Evolutionary conservation across 352 stramenopile genomes (phyloP).

Genomic region (Pythium volutum): DNA sequence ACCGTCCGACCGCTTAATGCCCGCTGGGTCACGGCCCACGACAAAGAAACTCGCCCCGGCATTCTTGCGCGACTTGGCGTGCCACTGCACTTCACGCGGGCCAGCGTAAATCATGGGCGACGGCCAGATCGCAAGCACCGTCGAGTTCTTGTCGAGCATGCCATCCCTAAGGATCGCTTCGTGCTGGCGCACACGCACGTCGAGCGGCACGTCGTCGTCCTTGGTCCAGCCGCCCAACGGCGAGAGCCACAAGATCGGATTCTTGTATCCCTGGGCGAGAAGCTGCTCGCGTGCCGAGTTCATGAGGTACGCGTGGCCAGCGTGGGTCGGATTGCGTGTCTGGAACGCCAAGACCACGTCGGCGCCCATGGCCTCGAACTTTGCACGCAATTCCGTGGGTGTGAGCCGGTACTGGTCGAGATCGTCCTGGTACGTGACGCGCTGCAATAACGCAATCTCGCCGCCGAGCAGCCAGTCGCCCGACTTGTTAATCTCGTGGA

Average conservation of each 20-base stretch:
- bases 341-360: slow-evolving; percentile 98
- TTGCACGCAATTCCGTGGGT: slow-evolving; percentile 88
- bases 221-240: slow-evolving; percentile 98
- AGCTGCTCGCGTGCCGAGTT: slow-evolving; percentile 94
- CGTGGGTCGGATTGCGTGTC: slow-evolving; percentile 97
- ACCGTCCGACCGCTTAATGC: slow-evolving; percentile 96
- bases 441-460: slow-evolving; percentile 95
- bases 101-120: slow-evolving; percentile 98
- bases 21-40: slow-evolving; percentile 95
- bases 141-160: slow-evolving; percentile 96
- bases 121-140: slow-evolving; percentile 98
- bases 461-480: slow-evolving; percentile 95
- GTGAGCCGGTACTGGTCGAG: slow-evolving; percentile 96
- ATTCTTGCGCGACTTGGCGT: slow-evolving; percentile 96
- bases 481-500: slow-evolving; percentile 93
- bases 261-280: slow-evolving; percentile 92
- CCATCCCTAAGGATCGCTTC: slow-evolving; percentile 90
- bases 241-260: slow-evolving; percentile 96
- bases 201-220: slow-evolving; percentile 96
- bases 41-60: slow-evolving; percentile 98
- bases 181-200: slow-evolving; percentile 97
- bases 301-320: slow-evolving; percentile 98
- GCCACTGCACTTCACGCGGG: slow-evolving; percentile 97
- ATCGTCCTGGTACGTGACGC: slow-evolving; percentile 96
- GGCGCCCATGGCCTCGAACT: slow-evolving; percentile 94